phyloP scores from a whole-genome alignment of 495 filamentous ascomycete genomes.

The Aspergillus taichungensis region DNA sequence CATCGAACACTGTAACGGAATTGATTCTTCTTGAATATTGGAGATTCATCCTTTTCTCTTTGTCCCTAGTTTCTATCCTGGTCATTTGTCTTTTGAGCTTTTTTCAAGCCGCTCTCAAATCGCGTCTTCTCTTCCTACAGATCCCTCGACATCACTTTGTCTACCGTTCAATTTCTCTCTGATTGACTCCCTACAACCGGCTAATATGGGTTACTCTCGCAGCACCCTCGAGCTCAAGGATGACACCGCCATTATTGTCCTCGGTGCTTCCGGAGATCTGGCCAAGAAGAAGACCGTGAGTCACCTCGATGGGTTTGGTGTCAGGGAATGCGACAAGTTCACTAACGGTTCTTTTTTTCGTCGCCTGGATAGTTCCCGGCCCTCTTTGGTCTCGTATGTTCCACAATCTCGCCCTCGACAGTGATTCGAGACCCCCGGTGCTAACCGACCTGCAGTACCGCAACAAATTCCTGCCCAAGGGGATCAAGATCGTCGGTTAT shows the following conservation, averaged over 20 bases:
- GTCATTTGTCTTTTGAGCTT: no score
- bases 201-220: slow-evolving; percentile 23
- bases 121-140: no score
- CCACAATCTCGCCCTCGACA: not conserved
- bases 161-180: slow-evolving; percentile 5
- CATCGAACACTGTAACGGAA: no score
- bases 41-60: no score
- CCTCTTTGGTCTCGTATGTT: slow-evolving; percentile 90
- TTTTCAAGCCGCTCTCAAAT: no score
- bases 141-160: not conserved
- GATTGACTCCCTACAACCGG: no score
- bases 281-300: slow-evolving; percentile 99
- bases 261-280: slow-evolving; percentile 94
- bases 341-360: no score
- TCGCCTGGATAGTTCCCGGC: slow-evolving; percentile 69
- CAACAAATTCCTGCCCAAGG: slow-evolving; percentile 97
- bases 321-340: slow-evolving; percentile 8
- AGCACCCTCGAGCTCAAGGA: slow-evolving; percentile 93
- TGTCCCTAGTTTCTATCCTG: no score
- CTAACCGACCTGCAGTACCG: slow-evolving; percentile 58
- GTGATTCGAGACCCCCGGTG: slow-evolving; percentile 1
- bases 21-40: no score
- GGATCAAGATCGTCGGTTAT: slow-evolving; percentile 97
- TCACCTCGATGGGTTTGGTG: slow-evolving; percentile 10
- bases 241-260: slow-evolving; percentile 94